These are phyloP conservation scores for Austropuccinia psidii DNA, from an alignment of 1,284 basidiomycete species.

Conservation along the genomic window DNA sequence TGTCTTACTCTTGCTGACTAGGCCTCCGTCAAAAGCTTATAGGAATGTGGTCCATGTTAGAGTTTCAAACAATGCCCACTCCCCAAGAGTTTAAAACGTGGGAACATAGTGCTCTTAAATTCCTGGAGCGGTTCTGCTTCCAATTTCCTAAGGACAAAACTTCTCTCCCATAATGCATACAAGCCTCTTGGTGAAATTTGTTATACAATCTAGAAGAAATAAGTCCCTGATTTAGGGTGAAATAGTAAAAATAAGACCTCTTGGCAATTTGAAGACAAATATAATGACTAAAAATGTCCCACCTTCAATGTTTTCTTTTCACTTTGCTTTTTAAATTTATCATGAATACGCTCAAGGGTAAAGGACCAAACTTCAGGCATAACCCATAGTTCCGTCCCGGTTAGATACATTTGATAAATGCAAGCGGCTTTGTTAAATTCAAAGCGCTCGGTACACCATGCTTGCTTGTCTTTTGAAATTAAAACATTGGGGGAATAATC, in stretches of 20 bases:
- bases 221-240: slow-evolving; percentile 38
- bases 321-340: slow-evolving; percentile 35
- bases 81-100: slow-evolving; percentile 39
- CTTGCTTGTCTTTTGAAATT: slow-evolving; percentile 42
- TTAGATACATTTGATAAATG: slow-evolving; percentile 46
- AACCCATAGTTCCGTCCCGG: slow-evolving; percentile 45
- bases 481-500: slow-evolving; percentile 44
- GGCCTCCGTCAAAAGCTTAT: too few relatives aligned
- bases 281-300: neutral
- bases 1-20: too few relatives aligned
- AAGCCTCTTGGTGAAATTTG: slow-evolving; percentile 46
- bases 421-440: slow-evolving; percentile 44
- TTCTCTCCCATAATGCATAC: slow-evolving; percentile 47
- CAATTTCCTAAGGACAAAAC: slow-evolving; percentile 43
- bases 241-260: neutral
- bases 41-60: too few relatives aligned
- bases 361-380: slow-evolving; percentile 44
- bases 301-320: slow-evolving; percentile 44
- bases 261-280: too few relatives aligned
- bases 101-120: slow-evolving; percentile 39
- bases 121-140: slow-evolving; percentile 43
- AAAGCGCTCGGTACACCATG: slow-evolving; percentile 47
- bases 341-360: slow-evolving; percentile 43
- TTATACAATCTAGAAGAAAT: slow-evolving; percentile 44
- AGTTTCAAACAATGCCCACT: slow-evolving; percentile 36